phyloP scores from a whole-genome alignment of 768 basidiomycete genomes.

The Russula virescens region DNA sequence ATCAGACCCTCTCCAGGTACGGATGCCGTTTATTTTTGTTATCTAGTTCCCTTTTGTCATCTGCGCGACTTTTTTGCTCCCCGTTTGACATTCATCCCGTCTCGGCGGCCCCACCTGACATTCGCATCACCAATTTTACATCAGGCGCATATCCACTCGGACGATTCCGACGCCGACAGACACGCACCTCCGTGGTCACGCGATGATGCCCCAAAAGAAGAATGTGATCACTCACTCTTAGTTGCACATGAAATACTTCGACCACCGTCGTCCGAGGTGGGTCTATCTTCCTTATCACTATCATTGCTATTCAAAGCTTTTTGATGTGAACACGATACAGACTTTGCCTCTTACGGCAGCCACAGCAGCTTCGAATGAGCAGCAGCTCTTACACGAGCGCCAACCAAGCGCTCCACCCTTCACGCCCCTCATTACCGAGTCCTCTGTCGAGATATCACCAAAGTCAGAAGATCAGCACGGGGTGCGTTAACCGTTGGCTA shows the following conservation, averaged over 20 bases:
- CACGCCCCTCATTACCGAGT: background rate
- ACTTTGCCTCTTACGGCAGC: conserved; percentile 1
- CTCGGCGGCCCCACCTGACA: background rate
- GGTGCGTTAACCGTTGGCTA: background rate
- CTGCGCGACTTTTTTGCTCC: background rate
- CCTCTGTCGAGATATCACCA: background rate
- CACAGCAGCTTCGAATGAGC: background rate
- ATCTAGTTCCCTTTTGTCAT: background rate
- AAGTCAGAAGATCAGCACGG: background rate
- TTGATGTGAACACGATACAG: conserved; percentile 4
- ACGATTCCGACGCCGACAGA: background rate
- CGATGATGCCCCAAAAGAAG: conserved; percentile 2
- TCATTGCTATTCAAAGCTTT: conserved; percentile 3
- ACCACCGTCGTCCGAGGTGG: background rate
- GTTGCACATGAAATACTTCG: background rate
- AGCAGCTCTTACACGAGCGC: background rate
- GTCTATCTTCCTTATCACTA: conserved; percentile 10
- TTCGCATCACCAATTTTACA: background rate
- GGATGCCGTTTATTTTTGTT: background rate
- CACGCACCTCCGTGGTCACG: background rate
- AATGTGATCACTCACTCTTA: background rate
- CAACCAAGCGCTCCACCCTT: background rate
- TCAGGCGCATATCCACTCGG: background rate
- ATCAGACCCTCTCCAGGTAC: conserved; percentile 7
- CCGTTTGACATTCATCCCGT: background rate